Base-by-base conservation (phyloP, 768 basidiomycete species). In the Ramaria sp. region DNA sequence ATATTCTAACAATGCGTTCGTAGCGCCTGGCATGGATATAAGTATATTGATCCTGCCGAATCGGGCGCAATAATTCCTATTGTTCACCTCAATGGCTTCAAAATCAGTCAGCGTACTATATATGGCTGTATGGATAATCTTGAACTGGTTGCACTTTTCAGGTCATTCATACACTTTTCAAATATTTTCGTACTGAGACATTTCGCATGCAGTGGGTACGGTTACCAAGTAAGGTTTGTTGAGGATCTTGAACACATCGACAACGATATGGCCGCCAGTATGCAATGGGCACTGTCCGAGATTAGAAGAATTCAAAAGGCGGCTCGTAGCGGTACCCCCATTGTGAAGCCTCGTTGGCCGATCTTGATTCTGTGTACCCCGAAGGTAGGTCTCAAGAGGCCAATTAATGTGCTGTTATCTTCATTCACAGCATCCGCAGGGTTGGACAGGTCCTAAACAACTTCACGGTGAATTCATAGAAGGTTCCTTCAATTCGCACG, bases 11-110 rank as follows among this genome's bases (percentile, higher is more conserved):
- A 10, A 30, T 13, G 20, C 22, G 22, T 43, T 20, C 41, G 7
- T 31, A 74, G 81, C 15, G 84, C 86, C 19, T 93, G 89, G 88
- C 89, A 91, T 63, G 84, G 78, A 6, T 84, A 76, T 80, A 93
- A 96, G 73, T 96, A 86, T 66, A 81, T 94, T 63, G 91, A 96
- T 65, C 91, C 92, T 22, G 80, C 79, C 15, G 91, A 93, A 70
- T 87, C 85, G 2, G 91, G 92, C 19, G 91, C 92, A 0, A 89
- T 94, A 19, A 72, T 96, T n/a, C 92, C 91, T 24, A 89, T 94
- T 60, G 74, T 96, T 1, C 88, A 92, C 65, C 79, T 86, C 60
- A 92, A 92, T 61, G 86, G 88, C 15, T 91, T 89, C 78, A 88
- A 92, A 75, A 93, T 94, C 59, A 89, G 87, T 0, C 89, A 93